Conservation (phyloP, 306 rosid species). For the Malus sieversii region DNA sequence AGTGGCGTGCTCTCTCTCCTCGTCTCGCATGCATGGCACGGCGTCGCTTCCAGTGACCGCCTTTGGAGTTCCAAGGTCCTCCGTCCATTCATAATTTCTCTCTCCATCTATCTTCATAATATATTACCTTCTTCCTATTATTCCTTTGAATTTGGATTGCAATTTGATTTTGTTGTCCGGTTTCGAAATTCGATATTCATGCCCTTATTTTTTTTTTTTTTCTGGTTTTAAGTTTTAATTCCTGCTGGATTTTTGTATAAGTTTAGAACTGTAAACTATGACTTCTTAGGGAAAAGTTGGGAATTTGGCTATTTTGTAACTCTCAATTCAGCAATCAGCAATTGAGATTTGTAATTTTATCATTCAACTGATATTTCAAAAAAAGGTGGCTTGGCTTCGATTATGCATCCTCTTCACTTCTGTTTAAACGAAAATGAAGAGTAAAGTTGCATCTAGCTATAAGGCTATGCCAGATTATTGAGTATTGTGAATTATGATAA, state of each 20-base stretch:
- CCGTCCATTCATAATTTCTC: too few relatives aligned
- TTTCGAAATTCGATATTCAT: background rate
- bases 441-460: background rate
- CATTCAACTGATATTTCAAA: too few relatives aligned
- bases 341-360: too few relatives aligned
- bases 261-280: too few relatives aligned
- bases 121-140: background rate
- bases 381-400: background rate
- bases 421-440: background rate
- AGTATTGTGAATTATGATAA: too few relatives aligned
- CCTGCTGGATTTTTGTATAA: background rate
- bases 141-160: background rate
- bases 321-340: too few relatives aligned
- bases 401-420: background rate
- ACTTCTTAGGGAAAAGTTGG: too few relatives aligned
- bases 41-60: slow-evolving; percentile 32
- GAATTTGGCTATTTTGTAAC: too few relatives aligned
- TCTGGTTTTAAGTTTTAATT: background rate
- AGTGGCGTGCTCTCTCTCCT: slow-evolving; percentile 42
- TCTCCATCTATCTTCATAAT: background rate
- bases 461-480: too few relatives aligned
- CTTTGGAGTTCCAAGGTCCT: slow-evolving; percentile 38
- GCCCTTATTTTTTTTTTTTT: background rate
- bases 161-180: background rate
- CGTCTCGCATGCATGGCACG: slow-evolving; percentile 34